A percentile compares a stretch with the other conserved stretches of the same genome.
Conservation (phyloP, 345 rosid species). For the Angophora floribunda region DNA sequence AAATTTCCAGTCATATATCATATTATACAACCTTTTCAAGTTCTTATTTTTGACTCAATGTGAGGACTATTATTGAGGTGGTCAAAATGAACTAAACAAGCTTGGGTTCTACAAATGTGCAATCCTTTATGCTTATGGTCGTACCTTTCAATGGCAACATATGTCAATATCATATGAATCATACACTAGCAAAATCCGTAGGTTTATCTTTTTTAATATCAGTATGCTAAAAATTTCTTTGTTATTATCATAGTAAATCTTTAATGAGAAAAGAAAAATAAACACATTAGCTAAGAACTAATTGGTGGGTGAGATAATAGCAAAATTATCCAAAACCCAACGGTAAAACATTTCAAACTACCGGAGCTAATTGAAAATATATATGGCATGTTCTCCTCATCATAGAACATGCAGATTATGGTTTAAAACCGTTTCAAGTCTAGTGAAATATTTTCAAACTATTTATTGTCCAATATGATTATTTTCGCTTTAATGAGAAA, state of each 20-base stretch:
- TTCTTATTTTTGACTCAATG: neutral
- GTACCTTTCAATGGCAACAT: neutral
- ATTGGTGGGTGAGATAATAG: neutral
- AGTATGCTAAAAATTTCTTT: neutral
- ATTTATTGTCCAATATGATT: neutral
- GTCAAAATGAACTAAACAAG: neutral
- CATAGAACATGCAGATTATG: neutral
- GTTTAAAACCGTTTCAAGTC: neutral
- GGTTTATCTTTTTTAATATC: neutral
- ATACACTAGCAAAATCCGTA: neutral
- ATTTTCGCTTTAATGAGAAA: neutral
- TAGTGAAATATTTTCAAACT: neutral
- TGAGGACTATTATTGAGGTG: neutral
- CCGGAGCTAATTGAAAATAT: neutral
- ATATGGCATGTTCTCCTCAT: neutral
- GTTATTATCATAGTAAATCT: neutral
- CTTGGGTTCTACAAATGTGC: neutral
- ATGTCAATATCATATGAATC: neutral
- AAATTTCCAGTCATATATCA: neutral
- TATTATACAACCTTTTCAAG: neutral
- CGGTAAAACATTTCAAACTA: neutral
- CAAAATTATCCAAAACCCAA: neutral
- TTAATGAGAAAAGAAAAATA: neutral
- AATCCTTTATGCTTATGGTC: neutral
- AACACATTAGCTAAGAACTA: neutral